Conservation (phyloP, 2,329 filamentous ascomycete species). For the Graphiopsis chlorocephala region DNA sequence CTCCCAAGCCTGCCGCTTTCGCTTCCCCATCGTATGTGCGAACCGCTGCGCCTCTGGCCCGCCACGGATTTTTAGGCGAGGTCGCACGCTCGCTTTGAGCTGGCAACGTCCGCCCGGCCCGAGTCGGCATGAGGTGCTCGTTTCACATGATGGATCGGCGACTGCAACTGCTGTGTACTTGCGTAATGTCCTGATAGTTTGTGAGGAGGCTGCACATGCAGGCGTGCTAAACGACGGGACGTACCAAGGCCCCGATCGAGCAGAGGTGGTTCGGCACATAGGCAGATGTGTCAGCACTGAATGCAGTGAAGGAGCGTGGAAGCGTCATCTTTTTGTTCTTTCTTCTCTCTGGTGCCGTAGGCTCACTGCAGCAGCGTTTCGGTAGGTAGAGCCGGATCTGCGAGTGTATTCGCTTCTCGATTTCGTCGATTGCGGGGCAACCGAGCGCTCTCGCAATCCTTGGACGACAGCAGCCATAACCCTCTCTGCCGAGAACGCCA, state of each 20-base stretch:
- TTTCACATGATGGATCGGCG: not conserved
- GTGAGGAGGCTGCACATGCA: not conserved
- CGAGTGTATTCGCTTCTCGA: not conserved
- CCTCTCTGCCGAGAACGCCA: not conserved
- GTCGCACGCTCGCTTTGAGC: not conserved
- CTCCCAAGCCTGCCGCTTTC: conserved; percentile 3
- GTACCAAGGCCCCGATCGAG: not conserved
- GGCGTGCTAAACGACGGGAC: not conserved
- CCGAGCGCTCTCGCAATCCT: not conserved
- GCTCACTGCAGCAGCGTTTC: not conserved
- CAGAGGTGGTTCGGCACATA: not conserved
- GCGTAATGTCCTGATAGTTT: not conserved
- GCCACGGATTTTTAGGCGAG: conserved; percentile 3
- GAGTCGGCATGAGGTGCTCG: not conserved
- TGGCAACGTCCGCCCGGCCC: conserved; percentile 1
- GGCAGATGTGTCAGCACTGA: conserved; percentile 5
- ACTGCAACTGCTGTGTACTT: not conserved
- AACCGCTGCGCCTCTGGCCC: not conserved
- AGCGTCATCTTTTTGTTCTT: not conserved
- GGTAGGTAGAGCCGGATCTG: conserved; percentile 8
- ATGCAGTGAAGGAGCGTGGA: conserved; percentile 5
- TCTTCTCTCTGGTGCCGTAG: not conserved
- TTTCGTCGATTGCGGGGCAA: not conserved
- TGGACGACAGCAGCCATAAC: not conserved
- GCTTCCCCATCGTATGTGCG: conserved; percentile 10